Conservation (phyloP, 2,329 filamentous ascomycete species). For the Trichoderma breve region DNA sequence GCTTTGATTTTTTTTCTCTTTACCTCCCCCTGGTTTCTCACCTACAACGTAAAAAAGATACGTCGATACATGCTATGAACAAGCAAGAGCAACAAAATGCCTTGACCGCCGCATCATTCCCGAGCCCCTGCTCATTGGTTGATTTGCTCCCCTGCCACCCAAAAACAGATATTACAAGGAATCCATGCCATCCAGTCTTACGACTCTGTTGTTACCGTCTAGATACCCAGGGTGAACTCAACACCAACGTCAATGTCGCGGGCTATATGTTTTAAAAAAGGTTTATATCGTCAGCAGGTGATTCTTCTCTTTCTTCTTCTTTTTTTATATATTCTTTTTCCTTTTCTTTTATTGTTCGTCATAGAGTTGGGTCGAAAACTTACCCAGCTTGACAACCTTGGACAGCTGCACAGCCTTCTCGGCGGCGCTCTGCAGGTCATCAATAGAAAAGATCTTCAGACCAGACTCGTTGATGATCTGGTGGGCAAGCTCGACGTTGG, state of each 20-base stretch:
- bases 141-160: slow-evolving; percentile 21
- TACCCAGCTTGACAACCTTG: slow-evolving; percentile 98
- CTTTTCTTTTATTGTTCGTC: background rate
- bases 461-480: slow-evolving; percentile 94
- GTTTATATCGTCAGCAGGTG: slow-evolving; percentile 1
- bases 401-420: slow-evolving; percentile 99
- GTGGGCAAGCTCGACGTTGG: slow-evolving; percentile 94
- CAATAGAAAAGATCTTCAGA: slow-evolving; percentile 99
- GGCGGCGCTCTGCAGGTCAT: slow-evolving; percentile 93
- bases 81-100: slow-evolving; percentile 17
- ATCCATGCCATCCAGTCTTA: slow-evolving; percentile 18
- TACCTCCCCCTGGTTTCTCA: background rate
- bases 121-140: slow-evolving; percentile 21
- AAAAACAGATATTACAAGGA: slow-evolving; percentile 31
- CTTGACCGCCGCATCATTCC: slow-evolving; percentile 9
- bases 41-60: background rate
- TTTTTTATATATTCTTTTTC: background rate
- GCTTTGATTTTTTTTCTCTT: background rate
- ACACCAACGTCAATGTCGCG: slow-evolving; percentile 97
- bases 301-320: background rate
- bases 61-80: slow-evolving; percentile 12
- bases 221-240: slow-evolving; percentile 93
- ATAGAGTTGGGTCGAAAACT: slow-evolving; percentile 40
- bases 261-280: slow-evolving; percentile 46
- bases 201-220: slow-evolving; percentile 36